phyloP scores from a whole-genome alignment of 495 filamentous ascomycete genomes.

The Podospora fimiseda region DNA sequence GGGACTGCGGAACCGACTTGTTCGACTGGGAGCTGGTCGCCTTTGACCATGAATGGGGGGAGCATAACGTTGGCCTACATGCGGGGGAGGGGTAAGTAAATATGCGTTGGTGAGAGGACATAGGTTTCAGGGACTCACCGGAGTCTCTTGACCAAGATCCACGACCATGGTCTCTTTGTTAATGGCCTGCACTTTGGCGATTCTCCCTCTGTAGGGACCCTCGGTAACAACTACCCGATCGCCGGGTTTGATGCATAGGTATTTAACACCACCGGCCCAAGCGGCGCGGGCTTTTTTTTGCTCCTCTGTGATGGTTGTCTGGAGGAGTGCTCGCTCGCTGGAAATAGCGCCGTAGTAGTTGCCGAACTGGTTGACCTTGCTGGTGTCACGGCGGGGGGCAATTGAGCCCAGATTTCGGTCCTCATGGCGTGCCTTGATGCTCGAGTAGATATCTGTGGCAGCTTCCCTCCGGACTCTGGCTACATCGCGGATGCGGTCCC shows the following conservation, averaged over 20 bases:
- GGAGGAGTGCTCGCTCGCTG: conserved; percentile 21
- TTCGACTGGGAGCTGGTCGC: conserved; percentile 39
- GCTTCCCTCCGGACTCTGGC: conserved; percentile 1
- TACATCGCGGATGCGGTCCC: conserved; percentile 20
- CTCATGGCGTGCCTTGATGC: conserved; percentile 42
- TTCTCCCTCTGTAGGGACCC: conserved; percentile 73
- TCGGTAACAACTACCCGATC: conserved; percentile 75
- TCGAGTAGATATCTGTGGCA: conserved; percentile 15
- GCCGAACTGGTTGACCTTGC: conserved; percentile 34
- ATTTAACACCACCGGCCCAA: conserved; percentile 48
- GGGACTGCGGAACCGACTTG: conserved; percentile 48
- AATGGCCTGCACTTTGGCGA: conserved; percentile 60
- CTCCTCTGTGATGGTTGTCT: conserved; percentile 13
- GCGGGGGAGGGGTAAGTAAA: not conserved
- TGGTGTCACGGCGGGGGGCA: conserved; percentile 64
- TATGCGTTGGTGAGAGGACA: not conserved
- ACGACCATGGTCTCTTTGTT: conserved; percentile 52
- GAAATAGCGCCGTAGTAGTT: conserved; percentile 22
- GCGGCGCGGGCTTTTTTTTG: conserved; percentile 27
- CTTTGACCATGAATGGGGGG: conserved; percentile 46
- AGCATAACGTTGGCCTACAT: conserved; percentile 51
- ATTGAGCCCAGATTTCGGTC: conserved; percentile 72
- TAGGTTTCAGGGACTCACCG: conserved; percentile 45
- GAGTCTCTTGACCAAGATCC: conserved; percentile 56
- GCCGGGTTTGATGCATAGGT: conserved; percentile 56